Evolutionary conservation across 208 protist species (phyloP).

Genomic region (Leishmania arabica): DNA sequence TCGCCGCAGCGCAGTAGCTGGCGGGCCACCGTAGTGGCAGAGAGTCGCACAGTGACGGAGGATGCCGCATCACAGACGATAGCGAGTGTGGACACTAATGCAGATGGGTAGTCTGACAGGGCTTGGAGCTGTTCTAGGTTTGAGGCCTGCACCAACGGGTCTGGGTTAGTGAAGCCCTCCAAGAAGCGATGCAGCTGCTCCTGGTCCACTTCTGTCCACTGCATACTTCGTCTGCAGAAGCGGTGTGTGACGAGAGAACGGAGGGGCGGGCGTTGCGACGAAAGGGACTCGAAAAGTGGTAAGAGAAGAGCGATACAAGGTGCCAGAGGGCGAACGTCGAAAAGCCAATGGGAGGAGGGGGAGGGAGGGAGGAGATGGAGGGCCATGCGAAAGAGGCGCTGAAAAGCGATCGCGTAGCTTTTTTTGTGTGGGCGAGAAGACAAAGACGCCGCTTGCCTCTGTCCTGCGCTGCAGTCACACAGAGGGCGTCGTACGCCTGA

Average conservation of each 20-base stretch:
- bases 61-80: constrained; percentile 18
- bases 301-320: constrained; percentile 14
- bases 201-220: constrained; percentile 37
- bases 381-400: not conserved
- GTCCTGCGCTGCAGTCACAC: not conserved
- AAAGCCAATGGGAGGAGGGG: not conserved
- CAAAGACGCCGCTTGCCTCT: not conserved
- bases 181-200: constrained; percentile 37
- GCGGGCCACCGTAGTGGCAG: constrained; percentile 22
- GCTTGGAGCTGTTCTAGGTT: constrained; percentile 36
- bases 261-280: not conserved
- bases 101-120: constrained; percentile 26
- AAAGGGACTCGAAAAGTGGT: not conserved
- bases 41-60: constrained; percentile 18
- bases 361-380: not conserved
- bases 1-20: constrained; percentile 15
- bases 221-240: constrained; percentile 14
- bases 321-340: not conserved
- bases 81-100: constrained; percentile 26
- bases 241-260: not conserved
- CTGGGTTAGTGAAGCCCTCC: constrained; percentile 32
- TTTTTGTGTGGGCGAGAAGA: not conserved
- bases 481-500: not conserved
- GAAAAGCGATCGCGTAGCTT: not conserved
- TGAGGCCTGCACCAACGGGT: constrained; percentile 30